Evolutionary conservation across 306 rosid genomes (phyloP), one percentile per base, ranked within the genome.

Genomic region (Prunus fruticosa): DNA sequence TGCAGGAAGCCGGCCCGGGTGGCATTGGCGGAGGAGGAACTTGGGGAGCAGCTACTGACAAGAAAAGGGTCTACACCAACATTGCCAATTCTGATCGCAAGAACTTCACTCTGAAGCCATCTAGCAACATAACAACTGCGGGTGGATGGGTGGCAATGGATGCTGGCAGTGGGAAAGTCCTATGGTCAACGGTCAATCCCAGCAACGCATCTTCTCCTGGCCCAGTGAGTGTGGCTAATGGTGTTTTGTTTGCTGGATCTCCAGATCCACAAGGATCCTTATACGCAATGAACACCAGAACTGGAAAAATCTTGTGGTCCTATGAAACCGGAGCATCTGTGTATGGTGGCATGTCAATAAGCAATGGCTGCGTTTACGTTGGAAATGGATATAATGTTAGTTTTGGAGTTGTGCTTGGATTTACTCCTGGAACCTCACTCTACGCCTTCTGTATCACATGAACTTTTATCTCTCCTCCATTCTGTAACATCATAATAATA

Each of bases 41-140:
- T 20, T 89, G 90, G 90, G 93, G 88, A 11, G 85, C 89, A 73
- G 80, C 91, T 11, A 83, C 88, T 0, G 93, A 89, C 27, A 81
- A 77, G 67, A 77, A 19, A 47, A 74, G 71, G 58, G 80, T 85
- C 5, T 89, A 87, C 78, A 89, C 93, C 1, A 89, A 87, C 64
- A 79, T 86, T 30, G 89, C 34, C 14, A 88, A 84, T 56, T 61
- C 73, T 1, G 45, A 75, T 2, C 57, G 11, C 46, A 79, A 79
- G 12, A 79, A 77, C 15, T 88, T 88, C 79, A 83, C 75, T 1
- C 83, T 86, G 4, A 64, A n/a, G 32, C 89, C 92, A 66, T 74
- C 89, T 1, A 68, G 72, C 27, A 71, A 23, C 27, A 64, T 19
- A 12, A 84, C 85, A 3, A 86, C 79, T n/a, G 43, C 43, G 9